Evolutionary conservation across 495 filamentous ascomycete genomes (phyloP).

Genomic region (Talaromyces stipitatus): DNA sequence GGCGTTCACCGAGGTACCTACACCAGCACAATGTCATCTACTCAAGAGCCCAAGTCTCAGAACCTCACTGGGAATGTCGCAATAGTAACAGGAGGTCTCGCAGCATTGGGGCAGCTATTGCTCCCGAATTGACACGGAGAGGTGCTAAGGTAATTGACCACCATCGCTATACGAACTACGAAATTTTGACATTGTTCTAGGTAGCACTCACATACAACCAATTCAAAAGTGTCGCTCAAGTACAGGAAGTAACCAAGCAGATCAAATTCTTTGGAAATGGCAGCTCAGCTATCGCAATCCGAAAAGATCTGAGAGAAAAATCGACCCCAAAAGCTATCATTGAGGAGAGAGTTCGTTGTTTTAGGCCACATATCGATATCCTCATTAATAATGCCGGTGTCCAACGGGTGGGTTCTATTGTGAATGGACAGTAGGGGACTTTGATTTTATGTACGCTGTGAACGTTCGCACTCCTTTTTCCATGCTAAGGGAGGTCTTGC

Average conservation of each 20-base stretch:
- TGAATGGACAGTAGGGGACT: conserved; percentile 25
- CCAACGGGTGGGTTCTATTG: conserved; percentile 8
- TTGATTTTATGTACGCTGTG: background rate
- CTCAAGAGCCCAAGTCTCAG: background rate
- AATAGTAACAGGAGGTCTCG: conserved; percentile 22
- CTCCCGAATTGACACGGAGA: conserved; percentile 17
- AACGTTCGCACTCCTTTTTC: conserved; percentile 30
- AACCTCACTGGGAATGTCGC: conserved; percentile 7
- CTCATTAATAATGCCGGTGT: conserved; percentile 17
- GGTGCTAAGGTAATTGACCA: conserved; percentile 17
- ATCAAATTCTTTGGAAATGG: background rate
- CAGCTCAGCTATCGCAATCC: background rate
- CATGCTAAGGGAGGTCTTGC: conserved; percentile 28
- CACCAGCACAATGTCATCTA: background rate
- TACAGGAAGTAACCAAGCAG: background rate
- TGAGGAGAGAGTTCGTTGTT: conserved; percentile 17
- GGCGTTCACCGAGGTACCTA: too few species aligned
- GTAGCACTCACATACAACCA: background rate
- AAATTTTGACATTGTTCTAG: background rate
- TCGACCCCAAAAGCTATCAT: conserved; percentile 15
- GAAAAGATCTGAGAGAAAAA: conserved; percentile 14
- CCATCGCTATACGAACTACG: too few species aligned
- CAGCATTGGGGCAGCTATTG: conserved; percentile 23
- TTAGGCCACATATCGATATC: conserved; percentile 16
- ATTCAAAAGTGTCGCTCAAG: background rate